These are phyloP conservation scores for Macrophomina pseudophaseolina DNA, from an alignment of 2,329 filamentous ascomycete species.

Conservation along the genomic window DNA sequence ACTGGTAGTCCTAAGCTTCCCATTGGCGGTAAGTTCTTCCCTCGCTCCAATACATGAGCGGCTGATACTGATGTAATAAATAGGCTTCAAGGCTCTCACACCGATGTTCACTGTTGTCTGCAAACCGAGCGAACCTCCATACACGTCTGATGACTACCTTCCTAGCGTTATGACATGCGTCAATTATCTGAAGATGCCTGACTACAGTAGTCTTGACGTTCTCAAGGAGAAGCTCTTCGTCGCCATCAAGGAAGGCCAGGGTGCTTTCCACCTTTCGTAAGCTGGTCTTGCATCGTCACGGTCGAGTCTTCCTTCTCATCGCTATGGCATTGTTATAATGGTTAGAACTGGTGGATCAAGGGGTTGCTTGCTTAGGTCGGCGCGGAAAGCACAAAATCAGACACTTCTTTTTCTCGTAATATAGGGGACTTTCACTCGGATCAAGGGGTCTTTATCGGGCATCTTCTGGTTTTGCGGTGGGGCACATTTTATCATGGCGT, in stretches of 20 bases:
- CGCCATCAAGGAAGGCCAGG: conserved; percentile 94
- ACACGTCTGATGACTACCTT: conserved; percentile 95
- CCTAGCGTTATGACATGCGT: conserved; percentile 99
- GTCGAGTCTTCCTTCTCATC: conserved; percentile 18
- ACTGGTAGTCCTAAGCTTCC: conserved; percentile 97
- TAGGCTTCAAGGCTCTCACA: conserved; percentile 94
- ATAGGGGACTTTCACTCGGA: background rate
- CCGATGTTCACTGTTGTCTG: conserved; percentile 99
- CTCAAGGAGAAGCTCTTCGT: conserved; percentile 79
- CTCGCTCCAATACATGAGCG: background rate
- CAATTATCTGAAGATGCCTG: conserved; percentile 96
- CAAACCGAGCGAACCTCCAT: conserved; percentile 95
- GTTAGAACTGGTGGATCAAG: conserved; percentile 19
- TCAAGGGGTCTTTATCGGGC: conserved; percentile 2
- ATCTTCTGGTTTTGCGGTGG: background rate
- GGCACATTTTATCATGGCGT: conserved; percentile 17
- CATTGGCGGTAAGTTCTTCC: conserved; percentile 75
- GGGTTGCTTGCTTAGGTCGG: background rate
- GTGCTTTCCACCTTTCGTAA: conserved; percentile 94
- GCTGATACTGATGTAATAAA: conserved; percentile 19
- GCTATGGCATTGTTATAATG: conserved; percentile 19
- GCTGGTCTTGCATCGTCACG: background rate
- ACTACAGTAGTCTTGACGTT: conserved; percentile 81
- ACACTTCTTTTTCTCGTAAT: conserved; percentile 19
- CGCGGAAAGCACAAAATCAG: conserved; percentile 10